Evolutionary conservation across 2,329 filamentous ascomycete species (phyloP).

Genomic region (Cladorrhinum sp.): DNA sequence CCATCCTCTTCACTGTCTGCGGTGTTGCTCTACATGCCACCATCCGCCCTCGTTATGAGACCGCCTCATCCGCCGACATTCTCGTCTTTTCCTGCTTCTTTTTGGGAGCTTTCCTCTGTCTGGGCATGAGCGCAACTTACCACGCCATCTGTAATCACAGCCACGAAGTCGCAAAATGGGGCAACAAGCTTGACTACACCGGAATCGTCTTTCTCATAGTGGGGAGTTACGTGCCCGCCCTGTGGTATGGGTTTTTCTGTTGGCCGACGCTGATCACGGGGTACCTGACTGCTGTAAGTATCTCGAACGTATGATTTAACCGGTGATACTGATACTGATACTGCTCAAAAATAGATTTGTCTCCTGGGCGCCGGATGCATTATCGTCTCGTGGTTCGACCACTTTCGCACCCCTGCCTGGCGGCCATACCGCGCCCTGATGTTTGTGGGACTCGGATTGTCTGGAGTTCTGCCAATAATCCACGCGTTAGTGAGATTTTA

Average conservation of each 20-base stretch:
- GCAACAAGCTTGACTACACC: slow-evolving; percentile 91
- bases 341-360: slow-evolving; percentile 58
- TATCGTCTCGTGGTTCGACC: slow-evolving; percentile 72
- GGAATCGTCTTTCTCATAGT: slow-evolving; percentile 91
- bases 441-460: slow-evolving; percentile 85
- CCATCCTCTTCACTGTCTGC: slow-evolving; percentile 53
- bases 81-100: slow-evolving; percentile 77
- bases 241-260: slow-evolving; percentile 85
- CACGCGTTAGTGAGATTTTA: slow-evolving; percentile 66
- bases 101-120: slow-evolving; percentile 65
- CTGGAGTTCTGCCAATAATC: slow-evolving; percentile 76
- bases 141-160: slow-evolving; percentile 87
- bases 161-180: slow-evolving; percentile 70
- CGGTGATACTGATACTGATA: slow-evolving; percentile 4
- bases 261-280: slow-evolving; percentile 59
- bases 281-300: slow-evolving; percentile 73
- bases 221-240: slow-evolving; percentile 82
- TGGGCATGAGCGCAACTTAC: slow-evolving; percentile 80
- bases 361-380: slow-evolving; percentile 74
- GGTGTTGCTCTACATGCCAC: slow-evolving; percentile 53
- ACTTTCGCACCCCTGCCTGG: slow-evolving; percentile 79
- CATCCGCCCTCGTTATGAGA: slow-evolving; percentile 63
- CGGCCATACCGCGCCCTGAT: slow-evolving; percentile 82
- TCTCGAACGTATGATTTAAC: too few species aligned
- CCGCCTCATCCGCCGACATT: slow-evolving; percentile 62